Evolutionary conservation across 805 yeast genomes (phyloP), one percentile per base, ranked within the genome.

Genomic region (Suhomyces sp.): DNA sequence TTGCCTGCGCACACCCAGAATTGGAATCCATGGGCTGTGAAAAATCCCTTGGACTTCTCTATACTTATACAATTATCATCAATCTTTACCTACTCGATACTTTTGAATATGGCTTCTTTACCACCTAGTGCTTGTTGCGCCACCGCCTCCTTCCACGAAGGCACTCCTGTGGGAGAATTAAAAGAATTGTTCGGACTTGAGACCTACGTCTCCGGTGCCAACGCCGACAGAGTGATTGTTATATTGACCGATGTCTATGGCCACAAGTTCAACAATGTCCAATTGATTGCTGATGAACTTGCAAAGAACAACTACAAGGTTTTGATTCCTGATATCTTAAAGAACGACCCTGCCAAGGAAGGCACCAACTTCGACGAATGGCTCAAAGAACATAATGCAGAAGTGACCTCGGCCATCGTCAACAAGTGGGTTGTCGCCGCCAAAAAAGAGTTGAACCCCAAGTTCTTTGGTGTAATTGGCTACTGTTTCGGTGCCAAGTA

Each of bases 211-310:
- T 53, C 61, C 10, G 74, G 74, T 39, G 48, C 47, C 13, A 57
- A 58, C 27, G 44, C 55, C 47, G 62, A 61, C 24, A 57, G 57
- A 31, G 51, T 60, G 6, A 53, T 67, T n/a, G 67, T 69, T 17
- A 59, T 68, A 33, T 37, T 62, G 35, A 60, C 70, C 37, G 74
- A 68, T 44, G 55, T 67, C 50, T 64, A 52, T 48, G 73, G 74
- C 31, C 49, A 67, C 62, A 60, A 58, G 49, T 58, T 57, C 54
- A 61, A 61, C 53, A 69, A 68, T 57, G 58, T 57, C 37, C 57
- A 54, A 48, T 61, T 69, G 57, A 57, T 66, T 41, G 73, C 72
- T 9, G 72, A 69, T 53, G 51, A 56, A 35, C 54, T 69, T 22
- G 55, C 63, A 47, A 56, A 58, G 48, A 41, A 41, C 10, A 61